Conservation (phyloP, 2,329 filamentous ascomycete genomes). For the Dactylellina haptotyla region DNA sequence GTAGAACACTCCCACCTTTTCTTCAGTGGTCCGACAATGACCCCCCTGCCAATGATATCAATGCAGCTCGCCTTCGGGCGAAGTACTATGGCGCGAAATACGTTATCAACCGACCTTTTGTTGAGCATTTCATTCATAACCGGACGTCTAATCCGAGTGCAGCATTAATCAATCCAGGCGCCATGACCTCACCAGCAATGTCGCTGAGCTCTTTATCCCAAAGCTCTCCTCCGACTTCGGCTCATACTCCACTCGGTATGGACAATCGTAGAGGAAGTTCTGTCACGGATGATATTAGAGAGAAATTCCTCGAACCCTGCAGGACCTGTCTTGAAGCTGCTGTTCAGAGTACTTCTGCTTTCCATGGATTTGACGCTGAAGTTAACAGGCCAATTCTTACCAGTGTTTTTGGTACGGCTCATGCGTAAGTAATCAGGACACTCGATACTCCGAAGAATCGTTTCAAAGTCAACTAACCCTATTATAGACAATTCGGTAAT, state of each 20-base stretch:
- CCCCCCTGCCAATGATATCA: slow-evolving; percentile 77
- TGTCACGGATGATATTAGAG: slow-evolving; percentile 43
- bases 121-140: slow-evolving; percentile 70
- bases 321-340: slow-evolving; percentile 74
- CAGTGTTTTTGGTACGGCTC: slow-evolving; percentile 94
- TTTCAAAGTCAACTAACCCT: slow-evolving; percentile 56
- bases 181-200: slow-evolving; percentile 55
- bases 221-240: slow-evolving; percentile 54
- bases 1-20: slow-evolving; percentile 54
- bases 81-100: slow-evolving; percentile 95
- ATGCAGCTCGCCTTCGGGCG: slow-evolving; percentile 82
- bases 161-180: slow-evolving; percentile 69
- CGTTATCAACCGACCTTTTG: slow-evolving; percentile 85
- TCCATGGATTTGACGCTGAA: slow-evolving; percentile 73
- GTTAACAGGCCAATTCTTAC: slow-evolving; percentile 80
- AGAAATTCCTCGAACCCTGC: slow-evolving; percentile 55
- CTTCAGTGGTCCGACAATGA: slow-evolving; percentile 73
- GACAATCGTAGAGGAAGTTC: slow-evolving; percentile 32
- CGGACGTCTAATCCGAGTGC: slow-evolving; percentile 60
- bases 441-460: background rate
- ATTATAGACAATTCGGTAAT: slow-evolving; percentile 89
- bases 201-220: slow-evolving; percentile 56
- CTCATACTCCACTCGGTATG: slow-evolving; percentile 53
- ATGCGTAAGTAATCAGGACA: slow-evolving; percentile 72
- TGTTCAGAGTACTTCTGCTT: slow-evolving; percentile 84